phyloP scores from a whole-genome alignment of 768 basidiomycete species.

The Podaxis mareebaensis region DNA sequence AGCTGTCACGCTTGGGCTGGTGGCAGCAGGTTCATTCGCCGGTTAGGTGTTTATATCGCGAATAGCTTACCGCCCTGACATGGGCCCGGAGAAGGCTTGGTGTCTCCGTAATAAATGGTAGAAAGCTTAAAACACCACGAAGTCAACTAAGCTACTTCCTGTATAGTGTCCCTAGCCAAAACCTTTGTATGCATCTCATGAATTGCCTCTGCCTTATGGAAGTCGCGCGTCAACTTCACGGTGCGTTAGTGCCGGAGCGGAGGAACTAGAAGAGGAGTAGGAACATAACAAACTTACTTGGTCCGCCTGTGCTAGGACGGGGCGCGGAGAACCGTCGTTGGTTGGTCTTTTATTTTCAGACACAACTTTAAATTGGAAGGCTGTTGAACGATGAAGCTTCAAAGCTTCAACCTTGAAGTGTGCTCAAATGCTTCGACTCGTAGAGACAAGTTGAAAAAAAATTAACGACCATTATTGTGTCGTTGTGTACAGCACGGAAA shows the following conservation, averaged over 20 bases:
- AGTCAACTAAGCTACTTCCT: neutral
- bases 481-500: neutral
- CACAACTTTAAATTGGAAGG: neutral
- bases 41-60: neutral
- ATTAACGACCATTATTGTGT: neutral
- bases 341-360: neutral
- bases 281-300: neutral
- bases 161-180: neutral
- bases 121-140: neutral
- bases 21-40: neutral
- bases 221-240: neutral
- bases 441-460: neutral
- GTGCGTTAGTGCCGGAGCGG: neutral
- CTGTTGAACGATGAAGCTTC: neutral
- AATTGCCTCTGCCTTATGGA: neutral
- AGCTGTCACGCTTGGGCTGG: neutral
- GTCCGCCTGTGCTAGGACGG: too few species aligned
- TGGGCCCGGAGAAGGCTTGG: neutral
- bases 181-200: neutral
- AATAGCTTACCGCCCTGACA: neutral
- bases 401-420: neutral
- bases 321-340: neutral
- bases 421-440: neutral
- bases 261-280: neutral
- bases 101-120: neutral